A percentile compares a stretch with the other conserved stretches of the same genome.
These are phyloP conservation scores for Prunus campanulata DNA, from an alignment of 306 rosid genomes.

Conservation along the genomic window DNA sequence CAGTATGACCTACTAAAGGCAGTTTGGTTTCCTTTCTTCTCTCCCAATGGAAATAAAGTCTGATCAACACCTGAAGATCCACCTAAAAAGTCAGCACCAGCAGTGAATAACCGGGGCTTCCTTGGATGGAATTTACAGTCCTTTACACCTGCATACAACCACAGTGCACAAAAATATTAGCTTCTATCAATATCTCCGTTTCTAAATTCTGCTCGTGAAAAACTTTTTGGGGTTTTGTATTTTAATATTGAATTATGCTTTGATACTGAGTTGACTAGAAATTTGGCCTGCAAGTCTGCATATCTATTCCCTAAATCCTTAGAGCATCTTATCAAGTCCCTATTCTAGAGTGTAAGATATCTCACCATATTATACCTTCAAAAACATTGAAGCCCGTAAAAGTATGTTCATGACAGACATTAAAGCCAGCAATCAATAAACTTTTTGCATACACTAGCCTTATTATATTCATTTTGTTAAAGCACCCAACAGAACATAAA, in stretches of 20 bases:
- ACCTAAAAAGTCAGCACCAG: slow-evolving; percentile 64
- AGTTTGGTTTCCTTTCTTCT: not conserved
- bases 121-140: slow-evolving; percentile 90
- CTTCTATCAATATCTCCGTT: too few relatives aligned
- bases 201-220: too few relatives aligned
- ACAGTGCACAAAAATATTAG: not conserved
- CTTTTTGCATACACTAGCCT: not conserved
- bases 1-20: not conserved
- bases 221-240: too few relatives aligned
- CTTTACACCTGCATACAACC: slow-evolving; percentile 59
- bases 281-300: not conserved
- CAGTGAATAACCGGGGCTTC: slow-evolving; percentile 81
- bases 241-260: too few relatives aligned
- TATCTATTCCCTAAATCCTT: too few relatives aligned
- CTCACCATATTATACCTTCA: not conserved
- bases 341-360: not conserved
- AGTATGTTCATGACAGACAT: not conserved
- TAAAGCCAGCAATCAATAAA: not conserved
- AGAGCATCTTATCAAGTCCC: not conserved
- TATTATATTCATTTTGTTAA: not conserved
- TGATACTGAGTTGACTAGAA: not conserved
- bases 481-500: slow-evolving; percentile 13
- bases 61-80: slow-evolving; percentile 26
- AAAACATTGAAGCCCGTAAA: not conserved
- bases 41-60: slow-evolving; percentile 62